These are phyloP conservation scores for Spiraea crenata DNA, from an alignment of 331 rosid species.

Conservation along the genomic window DNA sequence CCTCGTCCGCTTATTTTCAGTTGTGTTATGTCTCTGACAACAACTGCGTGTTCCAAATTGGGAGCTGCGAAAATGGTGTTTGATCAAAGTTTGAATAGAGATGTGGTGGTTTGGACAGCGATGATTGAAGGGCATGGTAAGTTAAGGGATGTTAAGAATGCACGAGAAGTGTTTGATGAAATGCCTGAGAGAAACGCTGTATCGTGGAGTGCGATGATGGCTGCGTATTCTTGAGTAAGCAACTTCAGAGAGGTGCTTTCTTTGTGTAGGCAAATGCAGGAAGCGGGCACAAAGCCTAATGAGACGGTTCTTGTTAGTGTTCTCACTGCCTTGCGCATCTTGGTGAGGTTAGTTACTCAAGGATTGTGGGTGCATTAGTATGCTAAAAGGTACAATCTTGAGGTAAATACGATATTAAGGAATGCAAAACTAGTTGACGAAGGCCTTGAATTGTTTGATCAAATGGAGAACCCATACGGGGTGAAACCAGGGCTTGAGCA, in stretches of 20 bases:
- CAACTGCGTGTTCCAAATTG: slow-evolving; percentile 29
- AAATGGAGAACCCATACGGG: slow-evolving; percentile 49
- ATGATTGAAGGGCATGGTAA: slow-evolving; percentile 81
- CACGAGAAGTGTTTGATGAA: no score
- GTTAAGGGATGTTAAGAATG: slow-evolving; percentile 51
- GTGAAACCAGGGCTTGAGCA: slow-evolving; percentile 51
- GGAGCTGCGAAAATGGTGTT: slow-evolving; percentile 45
- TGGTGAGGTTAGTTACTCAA: slow-evolving; percentile 63
- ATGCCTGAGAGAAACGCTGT: no score
- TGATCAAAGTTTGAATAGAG: slow-evolving; percentile 41
- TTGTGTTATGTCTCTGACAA: not conserved
- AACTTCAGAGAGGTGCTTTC: slow-evolving; percentile 58
- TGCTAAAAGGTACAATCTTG: slow-evolving; percentile 41
- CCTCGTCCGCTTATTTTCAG: not conserved
- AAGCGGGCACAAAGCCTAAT: slow-evolving; percentile 43
- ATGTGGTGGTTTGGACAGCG: slow-evolving; percentile 78
- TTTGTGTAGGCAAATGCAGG: slow-evolving; percentile 64
- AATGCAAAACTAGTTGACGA: slow-evolving; percentile 63
- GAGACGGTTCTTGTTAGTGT: slow-evolving; percentile 71
- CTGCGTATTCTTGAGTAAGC: slow-evolving; percentile 61
- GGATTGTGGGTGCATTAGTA: slow-evolving; percentile 86
- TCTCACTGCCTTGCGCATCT: slow-evolving; percentile 77
- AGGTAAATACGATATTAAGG: slow-evolving; percentile 54
- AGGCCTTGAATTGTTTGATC: slow-evolving; percentile 68
- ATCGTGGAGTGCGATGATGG: no score